Evolutionary conservation across 352 stramenopile species (phyloP).

Genomic region (Saprolegnia parasitica): DNA sequence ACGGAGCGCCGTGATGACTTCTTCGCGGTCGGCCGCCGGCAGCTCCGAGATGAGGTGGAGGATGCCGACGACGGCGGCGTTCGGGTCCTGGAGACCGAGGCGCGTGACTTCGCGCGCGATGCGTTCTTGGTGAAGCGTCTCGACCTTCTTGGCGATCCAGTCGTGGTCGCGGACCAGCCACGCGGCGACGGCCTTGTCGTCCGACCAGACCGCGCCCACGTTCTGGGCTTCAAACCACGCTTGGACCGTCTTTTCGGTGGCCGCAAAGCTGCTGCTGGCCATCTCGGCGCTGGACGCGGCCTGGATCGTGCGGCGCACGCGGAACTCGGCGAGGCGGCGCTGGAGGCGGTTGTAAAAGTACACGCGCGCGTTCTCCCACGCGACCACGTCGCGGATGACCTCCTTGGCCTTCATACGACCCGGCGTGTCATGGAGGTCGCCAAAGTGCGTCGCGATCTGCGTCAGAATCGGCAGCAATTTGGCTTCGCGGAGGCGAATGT

Average conservation of each 20-base stretch:
- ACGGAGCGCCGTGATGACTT: slow-evolving; percentile 67
- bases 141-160: slow-evolving; percentile 60
- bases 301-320: slow-evolving; percentile 66
- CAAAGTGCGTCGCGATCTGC: slow-evolving; percentile 99
- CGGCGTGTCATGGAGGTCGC: slow-evolving; percentile 99
- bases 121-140: slow-evolving; percentile 54
- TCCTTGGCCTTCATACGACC: slow-evolving; percentile 99
- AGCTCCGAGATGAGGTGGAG: slow-evolving; percentile 79
- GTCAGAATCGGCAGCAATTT: slow-evolving; percentile 95
- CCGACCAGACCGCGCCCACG: slow-evolving; percentile 58
- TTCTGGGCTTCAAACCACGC: slow-evolving; percentile 82
- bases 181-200: slow-evolving; percentile 76
- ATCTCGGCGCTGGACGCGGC: slow-evolving; percentile 35
- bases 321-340: slow-evolving; percentile 96
- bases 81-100: slow-evolving; percentile 71
- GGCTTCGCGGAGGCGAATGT: slow-evolving; percentile 92
- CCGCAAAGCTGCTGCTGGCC: slow-evolving; percentile 46
- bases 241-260: slow-evolving; percentile 59
- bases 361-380: slow-evolving; percentile 90
- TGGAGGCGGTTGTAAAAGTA: slow-evolving; percentile 99
- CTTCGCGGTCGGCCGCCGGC: slow-evolving; percentile 79
- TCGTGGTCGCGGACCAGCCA: slow-evolving; percentile 78
- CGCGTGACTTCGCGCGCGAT: slow-evolving; percentile 70
- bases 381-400: slow-evolving; percentile 96
- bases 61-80: slow-evolving; percentile 78